phyloP scores from a whole-genome alignment of 441 rosid species.

The Corymbia citriodora region DNA sequence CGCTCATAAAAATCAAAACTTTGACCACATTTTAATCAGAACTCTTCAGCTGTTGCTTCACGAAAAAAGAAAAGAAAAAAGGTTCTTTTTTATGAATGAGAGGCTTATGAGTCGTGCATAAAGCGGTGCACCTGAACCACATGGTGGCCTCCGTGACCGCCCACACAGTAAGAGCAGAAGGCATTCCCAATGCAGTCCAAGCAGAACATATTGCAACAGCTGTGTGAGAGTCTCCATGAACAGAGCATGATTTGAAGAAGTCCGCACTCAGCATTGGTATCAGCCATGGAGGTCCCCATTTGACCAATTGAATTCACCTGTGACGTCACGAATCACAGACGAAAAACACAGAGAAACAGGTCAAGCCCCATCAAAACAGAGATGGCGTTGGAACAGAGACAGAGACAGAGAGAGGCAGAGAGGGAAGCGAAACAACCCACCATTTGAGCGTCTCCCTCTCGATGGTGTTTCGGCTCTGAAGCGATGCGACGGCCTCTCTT shows the following conservation, averaged over 20 bases:
- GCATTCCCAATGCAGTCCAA: conserved; percentile 55
- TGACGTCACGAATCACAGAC: not conserved
- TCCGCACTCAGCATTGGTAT: conserved; percentile 47
- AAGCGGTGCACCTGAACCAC: conserved; percentile 45
- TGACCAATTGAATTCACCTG: conserved; percentile 34
- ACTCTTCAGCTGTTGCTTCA: not conserved
- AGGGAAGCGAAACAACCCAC: not conserved
- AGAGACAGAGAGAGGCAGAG: not conserved
- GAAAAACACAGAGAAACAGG: not conserved
- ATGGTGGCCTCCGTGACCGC: conserved; percentile 51
- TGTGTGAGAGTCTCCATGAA: conserved; percentile 54
- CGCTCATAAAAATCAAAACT: not conserved
- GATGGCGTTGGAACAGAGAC: not conserved
- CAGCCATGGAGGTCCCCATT: conserved; percentile 60
- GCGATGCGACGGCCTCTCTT: not conserved
- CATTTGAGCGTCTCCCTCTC: not conserved
- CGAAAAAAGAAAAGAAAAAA: not conserved
- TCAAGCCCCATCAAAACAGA: not conserved
- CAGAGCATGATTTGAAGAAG: conserved; percentile 54
- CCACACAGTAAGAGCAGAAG: conserved; percentile 60
- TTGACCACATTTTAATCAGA: not conserved
- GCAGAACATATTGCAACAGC: conserved; percentile 85
- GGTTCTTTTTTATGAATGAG: not conserved
- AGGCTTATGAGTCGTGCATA: not conserved
- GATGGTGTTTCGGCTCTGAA: not conserved